phyloP scores from a whole-genome alignment of 495 filamentous ascomycete species.

The Daldinia loculata region DNA sequence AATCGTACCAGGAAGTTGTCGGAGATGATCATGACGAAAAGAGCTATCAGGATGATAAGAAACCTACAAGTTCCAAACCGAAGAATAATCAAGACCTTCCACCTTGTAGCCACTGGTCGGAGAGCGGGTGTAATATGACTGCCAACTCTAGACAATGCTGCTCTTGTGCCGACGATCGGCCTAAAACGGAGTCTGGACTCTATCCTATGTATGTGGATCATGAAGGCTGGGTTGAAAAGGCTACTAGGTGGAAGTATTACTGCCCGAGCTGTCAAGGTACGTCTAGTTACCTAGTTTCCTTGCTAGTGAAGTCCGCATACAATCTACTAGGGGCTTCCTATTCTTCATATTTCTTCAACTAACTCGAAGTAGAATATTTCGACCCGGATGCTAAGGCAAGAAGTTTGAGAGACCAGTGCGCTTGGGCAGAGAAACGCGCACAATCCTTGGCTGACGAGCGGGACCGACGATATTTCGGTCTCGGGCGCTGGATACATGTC shows the following conservation, averaged over 20 bases:
- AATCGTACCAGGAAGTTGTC: slow-evolving; percentile 10
- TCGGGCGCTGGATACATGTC: slow-evolving; percentile 26
- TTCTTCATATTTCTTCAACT: neutral
- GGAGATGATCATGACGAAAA: neutral
- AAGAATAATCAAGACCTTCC: slow-evolving; percentile 1
- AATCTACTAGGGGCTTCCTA: neutral
- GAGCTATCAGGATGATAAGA: neutral
- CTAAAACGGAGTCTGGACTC: slow-evolving; percentile 15
- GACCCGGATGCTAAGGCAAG: slow-evolving; percentile 20
- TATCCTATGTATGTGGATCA: slow-evolving; percentile 27
- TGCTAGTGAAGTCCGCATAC: no score
- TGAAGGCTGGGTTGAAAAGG: slow-evolving; percentile 26
- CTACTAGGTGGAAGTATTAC: slow-evolving; percentile 28
- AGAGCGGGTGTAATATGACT: slow-evolving; percentile 13
- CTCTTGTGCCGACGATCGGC: slow-evolving; percentile 25
- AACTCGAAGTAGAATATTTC: slow-evolving; percentile 21
- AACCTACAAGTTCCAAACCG: neutral
- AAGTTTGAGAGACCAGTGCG: slow-evolving; percentile 13
- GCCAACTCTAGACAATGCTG: slow-evolving; percentile 17
- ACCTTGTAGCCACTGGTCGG: slow-evolving; percentile 30
- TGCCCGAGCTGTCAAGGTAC: slow-evolving; percentile 27
- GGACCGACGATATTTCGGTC: slow-evolving; percentile 20
- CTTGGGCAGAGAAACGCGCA: slow-evolving; percentile 31
- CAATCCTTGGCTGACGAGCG: slow-evolving; percentile 27
- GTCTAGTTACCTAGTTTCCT: neutral